phyloP scores from a whole-genome alignment of 345 rosid genomes.

The Stellera chamaejasme region DNA sequence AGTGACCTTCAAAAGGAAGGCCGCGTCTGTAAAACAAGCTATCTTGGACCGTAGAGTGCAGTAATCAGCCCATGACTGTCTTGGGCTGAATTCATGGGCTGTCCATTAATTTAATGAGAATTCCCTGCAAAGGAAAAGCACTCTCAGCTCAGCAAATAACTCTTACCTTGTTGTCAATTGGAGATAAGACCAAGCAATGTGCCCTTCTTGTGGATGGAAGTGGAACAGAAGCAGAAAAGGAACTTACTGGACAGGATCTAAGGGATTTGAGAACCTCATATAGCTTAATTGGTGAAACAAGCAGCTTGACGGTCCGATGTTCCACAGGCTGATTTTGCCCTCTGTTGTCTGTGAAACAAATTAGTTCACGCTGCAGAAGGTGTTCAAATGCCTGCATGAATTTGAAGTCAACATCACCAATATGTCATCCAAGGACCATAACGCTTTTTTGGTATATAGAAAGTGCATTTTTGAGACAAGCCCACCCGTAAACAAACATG shows the following conservation, averaged over 20 bases:
- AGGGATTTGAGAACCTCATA: slow-evolving; percentile 66
- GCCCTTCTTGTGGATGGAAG: not conserved
- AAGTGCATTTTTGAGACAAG: not conserved
- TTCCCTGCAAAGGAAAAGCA: too few species aligned
- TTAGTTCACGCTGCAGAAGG: slow-evolving; percentile 52
- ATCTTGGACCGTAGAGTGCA: too few species aligned
- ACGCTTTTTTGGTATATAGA: not conserved
- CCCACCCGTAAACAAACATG: slow-evolving; percentile 72
- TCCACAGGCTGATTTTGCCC: slow-evolving; percentile 60
- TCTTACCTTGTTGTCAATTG: too few species aligned
- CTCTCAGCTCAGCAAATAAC: too few species aligned
- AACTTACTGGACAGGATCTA: slow-evolving; percentile 84
- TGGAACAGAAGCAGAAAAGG: slow-evolving; percentile 2
- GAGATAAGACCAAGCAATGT: too few species aligned
- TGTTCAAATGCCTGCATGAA: slow-evolving; percentile 79
- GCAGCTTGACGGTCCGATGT: slow-evolving; percentile 65
- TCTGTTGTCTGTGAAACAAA: slow-evolving; percentile 60
- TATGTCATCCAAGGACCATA: slow-evolving; percentile 1
- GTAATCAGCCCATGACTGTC: too few species aligned
- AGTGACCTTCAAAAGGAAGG: too few species aligned
- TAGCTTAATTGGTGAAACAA: slow-evolving; percentile 60
- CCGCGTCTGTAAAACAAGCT: too few species aligned
- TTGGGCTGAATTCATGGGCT: too few species aligned
- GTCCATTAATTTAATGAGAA: too few species aligned
- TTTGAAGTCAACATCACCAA: slow-evolving; percentile 11